These are phyloP conservation scores for Amanita phalloides DNA, from an alignment of 768 basidiomycete genomes.

Conservation along the genomic window DNA sequence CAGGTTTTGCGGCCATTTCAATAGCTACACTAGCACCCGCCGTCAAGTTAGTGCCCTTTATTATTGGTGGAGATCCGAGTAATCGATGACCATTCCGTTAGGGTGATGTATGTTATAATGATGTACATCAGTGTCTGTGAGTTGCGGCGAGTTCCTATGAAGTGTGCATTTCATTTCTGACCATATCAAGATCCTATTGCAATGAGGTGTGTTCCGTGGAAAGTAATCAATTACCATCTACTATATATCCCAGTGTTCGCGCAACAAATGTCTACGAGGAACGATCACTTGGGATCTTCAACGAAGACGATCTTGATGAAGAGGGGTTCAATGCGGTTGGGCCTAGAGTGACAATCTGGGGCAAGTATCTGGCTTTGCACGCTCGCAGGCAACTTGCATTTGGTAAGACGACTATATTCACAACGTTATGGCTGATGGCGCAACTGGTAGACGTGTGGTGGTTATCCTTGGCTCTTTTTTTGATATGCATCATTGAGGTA, in stretches of 20 bases:
- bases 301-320: conserved; percentile 38
- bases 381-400: conserved; percentile 86
- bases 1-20: conserved; percentile 76
- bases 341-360: conserved; percentile 54
- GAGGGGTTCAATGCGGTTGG: conserved; percentile 34
- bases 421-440: neutral
- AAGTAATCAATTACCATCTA: neutral
- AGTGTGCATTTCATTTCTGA: neutral
- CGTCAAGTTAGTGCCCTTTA: conserved; percentile 51
- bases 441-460: conserved; percentile 85
- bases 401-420: conserved; percentile 33
- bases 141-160: conserved; percentile 16
- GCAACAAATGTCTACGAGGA: conserved; percentile 95
- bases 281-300: conserved; percentile 75
- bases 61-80: neutral
- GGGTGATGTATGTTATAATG: conserved; percentile 84
- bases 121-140: conserved; percentile 84
- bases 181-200: conserved; percentile 50
- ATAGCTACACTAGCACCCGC: conserved; percentile 75
- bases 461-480: conserved; percentile 74
- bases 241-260: conserved; percentile 50
- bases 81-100: conserved; percentile 17
- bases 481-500: conserved; percentile 92
- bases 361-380: conserved; percentile 72
- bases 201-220: conserved; percentile 44